Evolutionary conservation across 2,329 filamentous ascomycete species (phyloP).

Genomic region (Mariannaea elegans): DNA sequence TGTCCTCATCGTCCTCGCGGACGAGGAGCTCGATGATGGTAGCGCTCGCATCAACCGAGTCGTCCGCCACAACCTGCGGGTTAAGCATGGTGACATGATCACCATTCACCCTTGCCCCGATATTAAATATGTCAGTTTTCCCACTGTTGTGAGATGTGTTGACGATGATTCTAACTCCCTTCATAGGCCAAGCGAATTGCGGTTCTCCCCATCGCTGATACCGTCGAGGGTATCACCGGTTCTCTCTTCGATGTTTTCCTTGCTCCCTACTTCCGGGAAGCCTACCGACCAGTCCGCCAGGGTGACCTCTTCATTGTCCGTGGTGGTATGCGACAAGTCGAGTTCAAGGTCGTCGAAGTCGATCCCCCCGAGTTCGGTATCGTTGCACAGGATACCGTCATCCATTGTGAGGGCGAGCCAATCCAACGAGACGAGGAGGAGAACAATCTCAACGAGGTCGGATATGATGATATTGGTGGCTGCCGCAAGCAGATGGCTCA

Average conservation of each 20-base stretch:
- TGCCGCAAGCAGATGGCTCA: constrained; percentile 99
- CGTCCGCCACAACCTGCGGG: constrained; percentile 95
- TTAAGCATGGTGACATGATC: constrained; percentile 98
- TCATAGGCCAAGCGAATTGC: constrained; percentile 95
- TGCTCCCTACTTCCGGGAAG: constrained; percentile 98
- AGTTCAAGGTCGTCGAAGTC: constrained; percentile 99
- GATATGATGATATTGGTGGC: constrained; percentile 98
- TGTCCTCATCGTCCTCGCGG: constrained; percentile 94
- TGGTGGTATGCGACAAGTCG: constrained; percentile 98
- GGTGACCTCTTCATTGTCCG: constrained; percentile 97
- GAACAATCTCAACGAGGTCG: constrained; percentile 98
- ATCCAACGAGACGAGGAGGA: constrained; percentile 99
- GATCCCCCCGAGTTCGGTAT: constrained; percentile 99
- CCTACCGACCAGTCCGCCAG: constrained; percentile 95
- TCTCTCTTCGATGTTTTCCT: constrained; percentile 99
- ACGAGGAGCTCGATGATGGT: constrained; percentile 97
- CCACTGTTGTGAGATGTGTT: not conserved
- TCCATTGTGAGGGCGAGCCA: constrained; percentile 90
- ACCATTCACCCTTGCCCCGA: constrained; percentile 97
- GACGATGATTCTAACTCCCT: constrained; percentile 20
- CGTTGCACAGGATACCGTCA: constrained; percentile 97
- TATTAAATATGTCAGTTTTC: constrained; percentile 95
- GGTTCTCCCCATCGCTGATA: constrained; percentile 97
- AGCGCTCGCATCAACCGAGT: constrained; percentile 98
- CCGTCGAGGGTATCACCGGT: constrained; percentile 95